Conservation (phyloP, 768 basidiomycete species). For the Suillus paluster region DNA sequence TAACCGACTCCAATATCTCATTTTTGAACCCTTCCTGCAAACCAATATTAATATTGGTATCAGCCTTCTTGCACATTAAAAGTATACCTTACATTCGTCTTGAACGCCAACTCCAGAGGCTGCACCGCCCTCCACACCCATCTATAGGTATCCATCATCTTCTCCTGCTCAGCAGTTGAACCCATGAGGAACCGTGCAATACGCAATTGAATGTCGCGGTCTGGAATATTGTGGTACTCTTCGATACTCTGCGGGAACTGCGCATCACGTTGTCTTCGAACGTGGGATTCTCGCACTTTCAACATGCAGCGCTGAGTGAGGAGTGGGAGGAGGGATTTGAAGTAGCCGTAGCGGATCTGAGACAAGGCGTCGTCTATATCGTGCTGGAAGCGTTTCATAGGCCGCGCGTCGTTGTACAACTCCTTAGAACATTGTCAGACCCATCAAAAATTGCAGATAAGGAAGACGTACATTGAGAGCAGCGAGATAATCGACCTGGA, state of each 20-base stretch:
- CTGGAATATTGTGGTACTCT: slow-evolving; percentile 35
- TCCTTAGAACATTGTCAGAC: slow-evolving; percentile 17
- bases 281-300: slow-evolving; percentile 21
- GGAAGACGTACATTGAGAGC: slow-evolving; percentile 24
- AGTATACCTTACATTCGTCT: slow-evolving; percentile 43
- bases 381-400: slow-evolving; percentile 24
- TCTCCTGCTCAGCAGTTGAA: slow-evolving; percentile 42
- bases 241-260: slow-evolving; percentile 35
- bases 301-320: slow-evolving; percentile 14
- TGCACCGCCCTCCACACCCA: slow-evolving; percentile 58
- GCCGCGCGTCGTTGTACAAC: slow-evolving; percentile 20
- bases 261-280: slow-evolving; percentile 33
- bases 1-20: slow-evolving; percentile 23
- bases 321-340: slow-evolving; percentile 28
- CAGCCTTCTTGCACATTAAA: background rate
- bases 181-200: slow-evolving; percentile 50
- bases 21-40: slow-evolving; percentile 23
- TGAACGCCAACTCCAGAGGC: slow-evolving; percentile 46
- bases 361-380: slow-evolving; percentile 35
- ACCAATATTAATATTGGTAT: slow-evolving; percentile 4
- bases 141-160: slow-evolving; percentile 49
- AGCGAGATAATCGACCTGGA: slow-evolving; percentile 29
- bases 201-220: slow-evolving; percentile 51
- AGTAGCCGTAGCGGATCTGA: slow-evolving; percentile 35
- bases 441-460: background rate